phyloP scores from a whole-genome alignment of 169 alveolate genomes.

The Perkinsus olseni region DNA sequence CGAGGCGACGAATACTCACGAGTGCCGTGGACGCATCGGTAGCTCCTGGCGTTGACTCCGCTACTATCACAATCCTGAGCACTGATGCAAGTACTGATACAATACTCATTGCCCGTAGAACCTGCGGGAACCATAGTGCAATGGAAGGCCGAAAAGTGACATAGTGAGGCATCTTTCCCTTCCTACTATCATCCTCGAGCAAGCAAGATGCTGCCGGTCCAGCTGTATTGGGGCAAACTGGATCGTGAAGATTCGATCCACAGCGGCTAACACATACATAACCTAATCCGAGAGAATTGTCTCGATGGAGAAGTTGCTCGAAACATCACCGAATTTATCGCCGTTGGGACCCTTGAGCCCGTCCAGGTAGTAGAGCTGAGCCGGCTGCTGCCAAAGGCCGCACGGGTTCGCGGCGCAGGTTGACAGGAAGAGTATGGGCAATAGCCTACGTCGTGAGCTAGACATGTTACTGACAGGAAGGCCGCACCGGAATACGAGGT shows the following conservation, averaged over 20 bases:
- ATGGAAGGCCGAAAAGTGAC: too few relatives aligned
- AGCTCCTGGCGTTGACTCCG: not conserved
- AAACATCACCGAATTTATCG: not conserved
- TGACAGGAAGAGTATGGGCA: not conserved
- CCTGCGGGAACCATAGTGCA: too few relatives aligned
- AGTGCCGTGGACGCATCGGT: slow-evolving; percentile 3
- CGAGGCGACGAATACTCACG: not conserved
- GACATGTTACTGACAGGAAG: not conserved
- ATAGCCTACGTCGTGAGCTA: not conserved
- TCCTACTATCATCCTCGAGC: not conserved
- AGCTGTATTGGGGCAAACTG: not conserved
- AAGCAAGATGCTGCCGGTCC: not conserved
- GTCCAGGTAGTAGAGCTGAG: not conserved
- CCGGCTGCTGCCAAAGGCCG: not conserved
- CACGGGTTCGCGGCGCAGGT: not conserved
- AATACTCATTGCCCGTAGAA: not conserved
- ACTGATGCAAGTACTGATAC: not conserved
- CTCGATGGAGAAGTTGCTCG: not conserved
- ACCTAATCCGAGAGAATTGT: not conserved
- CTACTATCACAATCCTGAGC: not conserved
- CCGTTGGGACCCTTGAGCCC: not conserved
- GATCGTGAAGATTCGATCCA: not conserved
- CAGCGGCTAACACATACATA: not conserved
- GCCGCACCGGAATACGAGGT: too few relatives aligned
- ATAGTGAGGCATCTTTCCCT: not conserved